Base-by-base conservation (phyloP, 192 early-diverging fungal species). In the Radiomyces spectabilis region DNA sequence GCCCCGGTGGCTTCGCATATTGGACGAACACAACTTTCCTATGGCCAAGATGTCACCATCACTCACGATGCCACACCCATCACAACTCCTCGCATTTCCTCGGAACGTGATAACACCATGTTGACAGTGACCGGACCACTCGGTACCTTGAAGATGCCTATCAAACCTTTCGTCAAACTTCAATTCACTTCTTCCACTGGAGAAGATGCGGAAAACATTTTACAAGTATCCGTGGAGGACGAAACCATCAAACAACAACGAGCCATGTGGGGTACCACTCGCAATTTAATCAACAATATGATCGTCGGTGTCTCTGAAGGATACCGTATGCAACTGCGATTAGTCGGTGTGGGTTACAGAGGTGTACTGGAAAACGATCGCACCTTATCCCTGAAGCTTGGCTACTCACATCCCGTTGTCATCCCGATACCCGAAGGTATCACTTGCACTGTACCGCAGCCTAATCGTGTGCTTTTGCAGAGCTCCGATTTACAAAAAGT, bases 221-320 rank as follows among this genome's bases (percentile, higher is more conserved):
- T 80, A 29, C 63, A 65, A 47, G 63, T 92, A 5, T 44, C 32
- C 1, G 74, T 97, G 2, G 43, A 61, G 9, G 77, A 93, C 55
- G 64, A 75, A 10, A 51, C 56, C n/a, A 63, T 80, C 51, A 84
- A 85, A 59, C 75, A 83, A 40, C 94, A 99, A 68, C 61, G 80
- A 51, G 71, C 82, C 48, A 95, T 98, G 91, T 99, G 96, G 96
- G 96, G 96, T 40, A 99, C 96, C 2, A 92, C 94, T 4, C 78
- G 93, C 25, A 85, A 89, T n/a, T 69, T 93, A 34, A 80, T 95
- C 29, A 79, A 83, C 40, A 91, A 91, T 65, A 84, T 86, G 53
- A 84, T 99, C 27, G 72, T 70, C 21, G 96, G 96, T 10, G 96
- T 99, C 2, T 80, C 82, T 5, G 94, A 97, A 53, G 96, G 93